These are phyloP conservation scores for Phalaenopsis equestris DNA, from an alignment of 106 monocot species.

Conservation along the genomic window DNA sequence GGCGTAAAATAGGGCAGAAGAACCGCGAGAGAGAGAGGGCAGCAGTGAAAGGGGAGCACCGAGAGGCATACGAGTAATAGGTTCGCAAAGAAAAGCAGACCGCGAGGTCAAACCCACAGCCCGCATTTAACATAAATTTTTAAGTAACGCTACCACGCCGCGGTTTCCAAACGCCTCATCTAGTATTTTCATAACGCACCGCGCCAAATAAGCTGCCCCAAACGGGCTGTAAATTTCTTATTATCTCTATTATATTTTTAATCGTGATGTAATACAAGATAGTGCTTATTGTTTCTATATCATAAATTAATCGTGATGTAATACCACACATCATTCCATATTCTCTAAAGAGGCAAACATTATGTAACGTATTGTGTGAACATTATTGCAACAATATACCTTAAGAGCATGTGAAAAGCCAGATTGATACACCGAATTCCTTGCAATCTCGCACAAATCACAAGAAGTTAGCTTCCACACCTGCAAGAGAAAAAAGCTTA, in stretches of 20 bases:
- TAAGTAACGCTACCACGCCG: no score
- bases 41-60: no score
- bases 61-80: no score
- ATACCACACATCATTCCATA: background rate
- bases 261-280: background rate
- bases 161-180: background rate
- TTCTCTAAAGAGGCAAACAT: conserved; percentile 1
- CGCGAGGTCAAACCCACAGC: no score
- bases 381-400: conserved; percentile 23
- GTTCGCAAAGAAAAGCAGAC: no score
- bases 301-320: background rate
- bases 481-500: conserved; percentile 27
- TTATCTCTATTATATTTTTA: no score
- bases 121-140: no score
- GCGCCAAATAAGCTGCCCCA: background rate
- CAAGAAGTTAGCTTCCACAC: conserved; percentile 94
- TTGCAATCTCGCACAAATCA: conserved; percentile 95
- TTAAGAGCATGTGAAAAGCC: conserved; percentile 93
- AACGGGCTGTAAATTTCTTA: background rate
- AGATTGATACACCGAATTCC: conserved; percentile 93
- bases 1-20: no score
- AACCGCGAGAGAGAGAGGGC: no score
- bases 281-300: no score
- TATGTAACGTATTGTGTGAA: background rate
- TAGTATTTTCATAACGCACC: background rate